Conservation (phyloP, 345 rosid genomes). For the Citrus sp. region DNA sequence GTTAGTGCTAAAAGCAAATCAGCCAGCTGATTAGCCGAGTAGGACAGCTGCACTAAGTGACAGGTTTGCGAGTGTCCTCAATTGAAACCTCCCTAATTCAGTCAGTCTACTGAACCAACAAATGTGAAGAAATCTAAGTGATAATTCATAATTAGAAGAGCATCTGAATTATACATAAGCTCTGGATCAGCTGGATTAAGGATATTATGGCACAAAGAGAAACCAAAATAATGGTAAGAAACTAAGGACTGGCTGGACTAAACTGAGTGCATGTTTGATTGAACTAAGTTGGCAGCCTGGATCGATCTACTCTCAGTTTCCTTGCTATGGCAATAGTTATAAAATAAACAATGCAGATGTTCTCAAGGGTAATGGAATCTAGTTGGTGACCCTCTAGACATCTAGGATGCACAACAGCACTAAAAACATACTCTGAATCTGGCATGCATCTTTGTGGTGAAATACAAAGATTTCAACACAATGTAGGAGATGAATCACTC, state of each 20-base stretch:
- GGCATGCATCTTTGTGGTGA: not conserved
- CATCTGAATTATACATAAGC: not conserved
- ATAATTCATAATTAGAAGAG: not conserved
- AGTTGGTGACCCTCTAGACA: not conserved
- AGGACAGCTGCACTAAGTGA: not conserved
- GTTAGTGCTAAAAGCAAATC: not conserved
- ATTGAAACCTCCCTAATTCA: not conserved
- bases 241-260: not conserved
- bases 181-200: not conserved
- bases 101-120: not conserved
- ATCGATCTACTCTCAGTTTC: not conserved
- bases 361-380: not conserved
- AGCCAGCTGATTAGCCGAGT: not conserved
- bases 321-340: not conserved
- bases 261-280: not conserved
- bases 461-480: not conserved
- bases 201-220: not conserved
- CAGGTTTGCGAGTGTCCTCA: not conserved
- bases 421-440: not conserved
- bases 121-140: not conserved
- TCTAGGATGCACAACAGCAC: not conserved
- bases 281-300: not conserved
- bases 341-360: not conserved
- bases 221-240: not conserved
- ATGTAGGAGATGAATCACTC: not conserved